These are phyloP conservation scores for Avicennia marina DNA, from an alignment of 257 asterid genomes.

Conservation along the genomic window DNA sequence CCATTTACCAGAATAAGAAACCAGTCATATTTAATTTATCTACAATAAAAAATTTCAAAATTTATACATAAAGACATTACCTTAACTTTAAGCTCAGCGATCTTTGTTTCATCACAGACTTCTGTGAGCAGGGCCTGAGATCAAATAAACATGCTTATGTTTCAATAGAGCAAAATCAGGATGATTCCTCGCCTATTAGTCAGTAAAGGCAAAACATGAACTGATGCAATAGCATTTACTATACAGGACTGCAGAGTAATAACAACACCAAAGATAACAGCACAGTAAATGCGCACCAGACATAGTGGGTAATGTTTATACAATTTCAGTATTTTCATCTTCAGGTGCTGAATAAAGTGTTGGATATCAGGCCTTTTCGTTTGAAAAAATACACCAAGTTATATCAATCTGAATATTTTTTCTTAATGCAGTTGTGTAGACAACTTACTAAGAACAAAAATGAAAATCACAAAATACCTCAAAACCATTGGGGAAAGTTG, in stretches of 20 bases:
- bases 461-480: conserved; percentile 34
- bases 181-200: neutral
- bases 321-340: too few relatives aligned
- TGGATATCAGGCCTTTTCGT: too few relatives aligned
- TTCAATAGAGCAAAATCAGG: conserved; percentile 12
- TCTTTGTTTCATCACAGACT: conserved; percentile 66
- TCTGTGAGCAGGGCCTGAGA: conserved; percentile 56
- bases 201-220: conserved; percentile 9
- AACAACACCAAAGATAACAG: neutral
- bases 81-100: conserved; percentile 75
- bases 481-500: conserved; percentile 50
- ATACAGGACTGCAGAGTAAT: neutral
- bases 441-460: neutral
- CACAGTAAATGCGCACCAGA: too few relatives aligned
- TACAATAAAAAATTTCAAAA: neutral
- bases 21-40: neutral
- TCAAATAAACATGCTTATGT: conserved; percentile 6
- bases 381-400: too few relatives aligned
- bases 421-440: neutral
- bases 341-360: too few relatives aligned
- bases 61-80: conserved; percentile 21
- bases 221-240: neutral
- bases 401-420: too few relatives aligned
- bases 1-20: neutral
- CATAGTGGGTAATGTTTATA: too few relatives aligned